phyloP scores from a whole-genome alignment of 106 monocot species.

The Apostasia shenzhenica region DNA sequence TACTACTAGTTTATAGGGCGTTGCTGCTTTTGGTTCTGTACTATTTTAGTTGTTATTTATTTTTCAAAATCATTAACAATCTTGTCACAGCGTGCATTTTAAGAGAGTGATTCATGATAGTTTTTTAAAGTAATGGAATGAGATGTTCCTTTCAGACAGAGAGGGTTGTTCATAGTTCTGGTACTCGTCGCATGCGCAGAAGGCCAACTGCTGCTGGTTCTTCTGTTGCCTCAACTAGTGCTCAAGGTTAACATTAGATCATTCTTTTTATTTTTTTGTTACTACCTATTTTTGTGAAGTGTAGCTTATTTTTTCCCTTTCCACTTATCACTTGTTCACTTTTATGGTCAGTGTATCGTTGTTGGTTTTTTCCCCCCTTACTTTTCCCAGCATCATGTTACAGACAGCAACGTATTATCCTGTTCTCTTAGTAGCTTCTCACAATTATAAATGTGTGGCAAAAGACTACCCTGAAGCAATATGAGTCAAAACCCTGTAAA shows the following conservation, averaged over 20 bases:
- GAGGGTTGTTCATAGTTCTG: conserved; percentile 42
- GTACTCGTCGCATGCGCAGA: conserved; percentile 59
- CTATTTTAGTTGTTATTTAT: not conserved
- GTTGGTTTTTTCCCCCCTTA: no score
- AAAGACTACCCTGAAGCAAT: no score
- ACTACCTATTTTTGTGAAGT: not conserved
- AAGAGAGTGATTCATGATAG: not conserved
- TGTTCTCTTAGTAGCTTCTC: no score
- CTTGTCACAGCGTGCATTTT: not conserved
- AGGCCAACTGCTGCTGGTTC: conserved; percentile 50
- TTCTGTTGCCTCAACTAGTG: conserved; percentile 39
- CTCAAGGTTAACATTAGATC: conserved; percentile 27
- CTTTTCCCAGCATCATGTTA: no score
- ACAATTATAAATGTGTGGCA: no score
- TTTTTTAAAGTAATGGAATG: not conserved
- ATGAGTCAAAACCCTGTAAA: no score
- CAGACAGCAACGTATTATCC: no score
- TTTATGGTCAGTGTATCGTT: no score
- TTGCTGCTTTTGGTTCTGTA: not conserved
- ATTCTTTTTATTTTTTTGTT: not conserved
- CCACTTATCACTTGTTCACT: not conserved
- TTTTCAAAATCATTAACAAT: not conserved
- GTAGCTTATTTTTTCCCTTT: not conserved
- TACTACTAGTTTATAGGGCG: not conserved
- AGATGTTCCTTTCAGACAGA: conserved; percentile 22